phyloP scores from a whole-genome alignment of 2,329 filamentous ascomycete species.

The Huntiella moniliformis region DNA sequence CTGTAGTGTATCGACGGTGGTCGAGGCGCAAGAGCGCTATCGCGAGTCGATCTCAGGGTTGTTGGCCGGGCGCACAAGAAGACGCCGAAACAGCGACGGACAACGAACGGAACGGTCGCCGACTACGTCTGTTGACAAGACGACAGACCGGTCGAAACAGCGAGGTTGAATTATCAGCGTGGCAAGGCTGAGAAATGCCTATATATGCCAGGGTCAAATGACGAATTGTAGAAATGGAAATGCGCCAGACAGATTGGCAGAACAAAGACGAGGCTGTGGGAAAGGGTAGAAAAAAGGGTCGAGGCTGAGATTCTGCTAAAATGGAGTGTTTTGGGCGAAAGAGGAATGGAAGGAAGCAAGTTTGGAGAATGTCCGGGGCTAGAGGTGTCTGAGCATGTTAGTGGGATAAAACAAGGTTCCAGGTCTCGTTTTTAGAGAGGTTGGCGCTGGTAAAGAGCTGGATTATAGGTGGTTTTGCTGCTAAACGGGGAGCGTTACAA shows the following conservation, averaged over 20 bases:
- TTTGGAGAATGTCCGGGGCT: neutral
- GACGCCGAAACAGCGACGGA: too few species aligned
- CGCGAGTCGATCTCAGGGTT: too few species aligned
- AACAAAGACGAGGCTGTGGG: conserved; percentile 1
- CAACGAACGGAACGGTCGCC: too few species aligned
- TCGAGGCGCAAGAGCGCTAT: too few species aligned
- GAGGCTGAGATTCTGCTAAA: neutral
- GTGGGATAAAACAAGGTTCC: neutral
- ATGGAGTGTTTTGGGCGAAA: conserved; percentile 5
- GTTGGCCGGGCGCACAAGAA: too few species aligned
- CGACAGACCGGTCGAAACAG: too few species aligned
- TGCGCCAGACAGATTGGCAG: neutral
- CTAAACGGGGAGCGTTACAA: too few species aligned
- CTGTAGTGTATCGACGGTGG: too few species aligned
- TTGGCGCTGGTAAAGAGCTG: too few species aligned
- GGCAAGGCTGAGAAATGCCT: neutral
- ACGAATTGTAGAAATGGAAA: neutral
- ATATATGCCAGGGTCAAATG: neutral
- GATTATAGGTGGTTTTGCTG: too few species aligned
- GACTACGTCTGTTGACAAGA: too few species aligned
- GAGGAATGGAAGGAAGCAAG: conserved; percentile 4
- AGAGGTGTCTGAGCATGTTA: neutral
- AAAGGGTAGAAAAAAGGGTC: neutral
- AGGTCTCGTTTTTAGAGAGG: neutral
- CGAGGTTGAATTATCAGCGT: neutral